Base-by-base conservation (phyloP, 1,284 basidiomycete species). In the Apiotrichum sp. region DNA sequence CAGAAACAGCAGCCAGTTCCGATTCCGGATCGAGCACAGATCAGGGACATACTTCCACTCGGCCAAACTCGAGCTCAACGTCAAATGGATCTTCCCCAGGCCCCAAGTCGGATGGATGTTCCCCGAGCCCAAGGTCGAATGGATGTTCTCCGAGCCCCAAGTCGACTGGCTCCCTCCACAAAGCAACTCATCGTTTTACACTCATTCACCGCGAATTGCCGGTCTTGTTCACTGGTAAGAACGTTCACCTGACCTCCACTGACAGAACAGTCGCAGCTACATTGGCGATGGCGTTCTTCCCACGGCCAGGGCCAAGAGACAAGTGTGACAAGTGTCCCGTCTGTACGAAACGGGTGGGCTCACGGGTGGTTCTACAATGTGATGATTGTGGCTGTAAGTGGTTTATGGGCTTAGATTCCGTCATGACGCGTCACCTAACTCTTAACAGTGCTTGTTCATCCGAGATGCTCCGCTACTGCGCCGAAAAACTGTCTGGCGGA, bases 361-460 rank as follows among this genome's bases (percentile, higher is more conserved):
- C 52, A 16, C 47, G 56, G 11, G 38, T 52, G 3, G 56, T 41
- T 3, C 35, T 57, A 10, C 51, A 53, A 39, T 57, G 56, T 38
- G 56, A 57, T 38, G 47, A 57, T 32, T 57, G 56, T 22, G 56
- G 56, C 16, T 34, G 56, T 57, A 9, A 50, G 56, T 52, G 7
- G 4, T 2, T 2, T 3, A 6, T 33, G 7, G 8, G 16, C 47
- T 38, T 3, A 48, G 22, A 35, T 38, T 13, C 36, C 36, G 22
- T 22, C 22, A 22, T 22, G 41, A 6, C 16, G 2, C 6, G 9
- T 1, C 8, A 31, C 47, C 1, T 39, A 22, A 7, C 2, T 13
- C 7, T 6, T 8, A 9, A 4, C 45, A 53, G 52, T 47, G 13
- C 38, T 53, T 31, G 52, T 47, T 1, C 52, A 53, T 32, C 35